Evolutionary conservation across 2,329 filamentous ascomycete species (phyloP), one percentile per base, ranked within the genome.

Genomic region (Ascochyta clinopodiicola): DNA sequence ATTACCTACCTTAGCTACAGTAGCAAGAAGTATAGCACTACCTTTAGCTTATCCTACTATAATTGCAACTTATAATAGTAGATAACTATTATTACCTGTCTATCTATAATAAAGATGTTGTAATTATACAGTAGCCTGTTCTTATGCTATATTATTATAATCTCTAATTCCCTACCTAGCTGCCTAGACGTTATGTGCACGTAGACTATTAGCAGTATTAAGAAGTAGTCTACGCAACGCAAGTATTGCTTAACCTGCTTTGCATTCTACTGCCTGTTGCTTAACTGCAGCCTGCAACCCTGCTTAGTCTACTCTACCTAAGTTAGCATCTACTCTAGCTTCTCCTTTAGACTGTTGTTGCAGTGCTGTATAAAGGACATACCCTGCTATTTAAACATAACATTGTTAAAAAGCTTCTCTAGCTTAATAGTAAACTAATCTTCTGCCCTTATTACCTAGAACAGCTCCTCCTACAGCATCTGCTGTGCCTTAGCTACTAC

Each of bases 1-100:
- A 70, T 56, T 6, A 70, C 42, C 61, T 69, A 37, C 19, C 60
- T 56, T 12, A 68, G 44, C 44, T 45, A 42, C 50, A 19, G 61
- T 17, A 40, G 65, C 21, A 69, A 49, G 56, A 69, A 70, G 31
- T 59, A 54, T 29, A 34, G 65, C 25, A 69, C 53, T 0, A 70
- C 49, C 66, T 68, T 70, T 5, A 36, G 64, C 52, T 60, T 64
- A n/a, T 68, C 4, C 29, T 31, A 31, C 29, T 31, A 3, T 12
- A 13, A 13, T 13, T 31, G 29, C 12, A 9, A 29, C 62, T 70
- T 70, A 34, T 69, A 19, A 56, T 69, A 70, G 32, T 51, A 34
- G 19, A 60, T 52, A 0, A 69, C 59, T 9, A 51, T 56, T 9
- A 69, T 61, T 0, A 69, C 51, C 19, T 57, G 31, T 21, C 60